Evolutionary conservation across 1,284 basidiomycete species (phyloP).

Genomic region (Neolentinus lepideus): DNA sequence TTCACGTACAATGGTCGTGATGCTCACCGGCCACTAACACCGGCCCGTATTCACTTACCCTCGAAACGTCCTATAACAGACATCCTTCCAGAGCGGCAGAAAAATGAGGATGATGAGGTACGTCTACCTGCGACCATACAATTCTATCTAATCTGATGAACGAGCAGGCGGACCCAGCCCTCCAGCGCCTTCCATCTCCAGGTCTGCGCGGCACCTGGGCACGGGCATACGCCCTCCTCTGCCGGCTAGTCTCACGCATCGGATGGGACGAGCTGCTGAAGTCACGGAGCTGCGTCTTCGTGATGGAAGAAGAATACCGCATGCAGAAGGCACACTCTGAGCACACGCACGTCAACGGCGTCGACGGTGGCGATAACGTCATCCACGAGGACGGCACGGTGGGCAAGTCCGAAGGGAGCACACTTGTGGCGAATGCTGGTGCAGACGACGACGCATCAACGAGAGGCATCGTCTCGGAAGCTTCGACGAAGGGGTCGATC

Average conservation of each 20-base stretch:
- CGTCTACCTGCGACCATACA: slow-evolving; percentile 5
- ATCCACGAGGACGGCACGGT: slow-evolving; percentile 54
- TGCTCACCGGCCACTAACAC: slow-evolving; percentile 81
- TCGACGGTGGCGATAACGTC: slow-evolving; percentile 17
- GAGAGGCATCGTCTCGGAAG: slow-evolving; percentile 37
- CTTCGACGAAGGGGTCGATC: slow-evolving; percentile 26
- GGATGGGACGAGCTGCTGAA: slow-evolving; percentile 99
- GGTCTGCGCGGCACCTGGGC: slow-evolving; percentile 94
- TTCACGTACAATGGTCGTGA: slow-evolving; percentile 99
- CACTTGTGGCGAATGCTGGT: slow-evolving; percentile 6
- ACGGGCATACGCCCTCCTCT: slow-evolving; percentile 87
- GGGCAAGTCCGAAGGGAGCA: slow-evolving; percentile 17
- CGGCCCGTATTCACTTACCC: slow-evolving; percentile 82
- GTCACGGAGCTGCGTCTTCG: slow-evolving; percentile 91
- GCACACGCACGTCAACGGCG: slow-evolving; percentile 17
- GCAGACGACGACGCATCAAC: slow-evolving; percentile 76
- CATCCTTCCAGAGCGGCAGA: slow-evolving; percentile 62
- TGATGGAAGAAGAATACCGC: slow-evolving; percentile 99
- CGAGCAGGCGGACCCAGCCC: slow-evolving; percentile 79
- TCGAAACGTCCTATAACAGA: slow-evolving; percentile 83
- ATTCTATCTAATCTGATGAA: slow-evolving; percentile 1
- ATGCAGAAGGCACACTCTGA: slow-evolving; percentile 74
- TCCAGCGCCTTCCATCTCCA: slow-evolving; percentile 90
- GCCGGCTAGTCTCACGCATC: slow-evolving; percentile 85
- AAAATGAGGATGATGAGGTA: slow-evolving; percentile 83